phyloP scores from a whole-genome alignment of 2,329 filamentous ascomycete species.

The Paracorniculantispora psalliotae region DNA sequence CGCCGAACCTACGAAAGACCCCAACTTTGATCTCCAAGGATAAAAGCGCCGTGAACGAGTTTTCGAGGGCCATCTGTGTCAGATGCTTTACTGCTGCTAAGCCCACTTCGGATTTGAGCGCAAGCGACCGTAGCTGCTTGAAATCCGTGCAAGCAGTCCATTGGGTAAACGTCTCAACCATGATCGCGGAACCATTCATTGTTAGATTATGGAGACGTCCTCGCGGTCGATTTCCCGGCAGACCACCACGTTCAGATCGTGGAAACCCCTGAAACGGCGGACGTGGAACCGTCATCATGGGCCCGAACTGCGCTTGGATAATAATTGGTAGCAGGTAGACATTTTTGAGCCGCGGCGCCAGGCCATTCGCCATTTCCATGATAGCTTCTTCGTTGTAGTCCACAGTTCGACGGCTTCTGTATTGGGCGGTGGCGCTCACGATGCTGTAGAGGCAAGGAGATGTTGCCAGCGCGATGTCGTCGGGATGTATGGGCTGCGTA shows the following conservation, averaged over 20 bases:
- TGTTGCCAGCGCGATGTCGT: conserved; percentile 1
- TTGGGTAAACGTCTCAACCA: conserved; percentile 4
- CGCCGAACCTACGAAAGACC: neutral
- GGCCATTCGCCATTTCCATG: neutral
- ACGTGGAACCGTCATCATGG: neutral
- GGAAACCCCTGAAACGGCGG: conserved; percentile 1
- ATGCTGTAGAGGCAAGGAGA: conserved; percentile 5
- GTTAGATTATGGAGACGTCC: conserved; percentile 2
- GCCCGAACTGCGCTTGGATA: neutral
- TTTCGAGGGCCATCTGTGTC: neutral
- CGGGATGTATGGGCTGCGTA: neutral
- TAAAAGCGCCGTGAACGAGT: neutral
- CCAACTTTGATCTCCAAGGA: neutral
- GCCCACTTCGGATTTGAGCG: neutral
- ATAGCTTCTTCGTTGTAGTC: conserved; percentile 5
- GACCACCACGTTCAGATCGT: conserved; percentile 2
- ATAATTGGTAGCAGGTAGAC: conserved; percentile 1
- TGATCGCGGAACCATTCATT: neutral
- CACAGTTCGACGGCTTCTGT: neutral
- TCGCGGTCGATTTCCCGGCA: neutral
- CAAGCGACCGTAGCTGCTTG: neutral
- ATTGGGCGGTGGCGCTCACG: neutral
- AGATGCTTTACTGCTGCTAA: neutral
- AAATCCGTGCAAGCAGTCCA: conserved; percentile 6
- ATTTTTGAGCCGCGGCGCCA: conserved; percentile 1